A percentile compares a stretch with the other conserved stretches of the same genome.
Evolutionary conservation across 768 basidiomycete genomes (phyloP).

Genomic region (Pilatotrama ljubarskyi): DNA sequence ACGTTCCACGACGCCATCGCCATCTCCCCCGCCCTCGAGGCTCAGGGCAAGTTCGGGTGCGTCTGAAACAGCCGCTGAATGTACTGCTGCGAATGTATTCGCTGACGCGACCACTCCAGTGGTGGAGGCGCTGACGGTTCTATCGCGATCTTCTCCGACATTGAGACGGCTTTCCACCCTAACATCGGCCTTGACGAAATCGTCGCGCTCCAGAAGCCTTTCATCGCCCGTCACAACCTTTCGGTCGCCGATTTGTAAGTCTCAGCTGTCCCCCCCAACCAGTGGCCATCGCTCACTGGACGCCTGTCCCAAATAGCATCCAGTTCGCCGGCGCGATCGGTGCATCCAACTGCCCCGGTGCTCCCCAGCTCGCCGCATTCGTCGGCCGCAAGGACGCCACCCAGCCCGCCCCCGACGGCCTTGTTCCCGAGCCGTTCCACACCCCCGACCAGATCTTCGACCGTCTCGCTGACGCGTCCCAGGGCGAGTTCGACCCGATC

Average conservation of each 20-base stretch:
- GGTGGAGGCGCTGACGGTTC: constrained; percentile 45
- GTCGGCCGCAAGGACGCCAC: background rate
- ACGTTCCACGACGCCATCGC: constrained; percentile 29
- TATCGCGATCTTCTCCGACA: constrained; percentile 43
- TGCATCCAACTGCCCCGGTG: constrained; percentile 44
- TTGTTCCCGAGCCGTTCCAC: constrained; percentile 19
- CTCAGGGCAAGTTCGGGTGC: constrained; percentile 11
- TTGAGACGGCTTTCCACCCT: constrained; percentile 43
- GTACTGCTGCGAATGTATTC: background rate
- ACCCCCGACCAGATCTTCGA: constrained; percentile 18
- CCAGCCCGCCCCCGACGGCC: background rate
- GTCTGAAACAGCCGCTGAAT: background rate
- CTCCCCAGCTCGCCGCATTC: constrained; percentile 28
- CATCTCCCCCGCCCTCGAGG: constrained; percentile 9
- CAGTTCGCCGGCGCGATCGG: constrained; percentile 49
- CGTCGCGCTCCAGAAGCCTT: constrained; percentile 9
- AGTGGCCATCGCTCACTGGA: background rate
- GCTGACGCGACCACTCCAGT: background rate
- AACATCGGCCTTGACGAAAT: constrained; percentile 30
- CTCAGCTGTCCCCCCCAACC: too few species aligned
- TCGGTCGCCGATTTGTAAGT: constrained; percentile 11
- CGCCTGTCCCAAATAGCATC: too few species aligned
- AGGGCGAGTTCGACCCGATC: background rate
- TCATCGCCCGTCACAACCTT: constrained; percentile 12
- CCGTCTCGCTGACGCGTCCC: constrained; percentile 17